Base-by-base conservation (phyloP, 306 rosid species). In the Castanea crenata region DNA sequence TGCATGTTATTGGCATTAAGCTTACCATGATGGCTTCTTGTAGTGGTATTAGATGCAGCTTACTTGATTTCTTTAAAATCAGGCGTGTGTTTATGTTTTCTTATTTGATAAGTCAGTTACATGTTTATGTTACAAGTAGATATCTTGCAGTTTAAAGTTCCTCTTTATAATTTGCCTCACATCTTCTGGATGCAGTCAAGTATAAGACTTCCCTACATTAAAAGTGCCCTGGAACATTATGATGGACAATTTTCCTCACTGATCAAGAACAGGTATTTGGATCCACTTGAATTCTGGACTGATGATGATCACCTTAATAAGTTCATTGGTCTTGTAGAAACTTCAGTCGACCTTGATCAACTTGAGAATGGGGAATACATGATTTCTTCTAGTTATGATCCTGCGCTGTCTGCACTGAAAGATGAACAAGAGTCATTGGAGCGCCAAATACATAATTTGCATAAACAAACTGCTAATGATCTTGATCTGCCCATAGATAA, bases 321-420 rank as follows among this genome's bases (percentile, higher is more conserved):
- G 82, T 95, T 91, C 78, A 87, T 85, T 83, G 90, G 80, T 79
- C 95, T 95, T 18, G 98, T 93, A 75, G 99, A 95, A 91, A 81
- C 84, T 77, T 74, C 96, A 77, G 91, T 95, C 72, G 99, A 95
- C 89, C 98, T 95, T 83, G 97, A 93, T 81, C 97, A 95, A 88
- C 91, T 95, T 49, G 97, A 91, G 88, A 93, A 86, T 62, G 92
- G 98, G 76, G 99, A 95, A 87, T 91, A 95, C 90, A 89, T 95
- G 92, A 95, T 95, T 82, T 84, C 97, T 49, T 83, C 99, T 57
- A 83, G 88, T 87, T 95, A 93, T 83, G 98, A 93, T 78, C n/a
- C 91, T 59, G 75, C 85, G 55, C 88, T 95, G 49, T 78, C 94
- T 62, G 83, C 87, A 73, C 85, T 93, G 70, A 93, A 87, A 86